These are phyloP conservation scores for Lycium ferocissimum DNA, from an alignment of 257 asterid species.

Conservation along the genomic window DNA sequence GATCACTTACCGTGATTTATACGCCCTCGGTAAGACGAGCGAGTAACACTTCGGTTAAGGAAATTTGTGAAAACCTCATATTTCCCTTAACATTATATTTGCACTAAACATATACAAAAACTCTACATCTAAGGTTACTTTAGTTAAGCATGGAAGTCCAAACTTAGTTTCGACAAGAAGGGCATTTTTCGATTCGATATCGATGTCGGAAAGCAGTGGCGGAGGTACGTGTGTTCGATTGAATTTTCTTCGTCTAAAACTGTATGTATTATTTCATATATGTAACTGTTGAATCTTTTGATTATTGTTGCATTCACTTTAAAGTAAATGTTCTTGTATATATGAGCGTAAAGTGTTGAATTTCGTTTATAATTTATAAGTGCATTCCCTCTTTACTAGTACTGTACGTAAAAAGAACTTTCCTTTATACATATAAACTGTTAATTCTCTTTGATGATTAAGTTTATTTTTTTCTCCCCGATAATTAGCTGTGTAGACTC, in stretches of 20 bases:
- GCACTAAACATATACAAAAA: slow-evolving; percentile 52
- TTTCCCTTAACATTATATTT: slow-evolving; percentile 55
- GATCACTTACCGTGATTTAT: slow-evolving; percentile 61
- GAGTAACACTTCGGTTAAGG: slow-evolving; percentile 50
- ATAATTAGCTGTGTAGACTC: too few species aligned
- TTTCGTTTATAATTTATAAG: too few species aligned
- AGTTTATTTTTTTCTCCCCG: too few species aligned
- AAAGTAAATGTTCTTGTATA: too few species aligned
- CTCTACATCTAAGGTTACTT: slow-evolving; percentile 35
- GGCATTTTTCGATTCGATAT: slow-evolving; percentile 66
- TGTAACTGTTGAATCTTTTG: too few species aligned
- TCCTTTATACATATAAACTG: too few species aligned
- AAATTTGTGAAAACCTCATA: slow-evolving; percentile 52
- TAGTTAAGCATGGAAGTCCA: slow-evolving; percentile 43
- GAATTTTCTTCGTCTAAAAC: not conserved
- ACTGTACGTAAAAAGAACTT: too few species aligned
- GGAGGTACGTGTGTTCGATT: not conserved
- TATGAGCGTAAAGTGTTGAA: too few species aligned
- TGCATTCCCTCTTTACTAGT: too few species aligned
- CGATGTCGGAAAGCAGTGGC: slow-evolving; percentile 33
- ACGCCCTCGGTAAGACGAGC: slow-evolving; percentile 64
- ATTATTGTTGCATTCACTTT: too few species aligned
- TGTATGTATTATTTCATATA: too few species aligned
- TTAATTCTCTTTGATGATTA: too few species aligned
- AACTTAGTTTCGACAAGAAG: slow-evolving; percentile 35